These are phyloP conservation scores for Lasiodiplodia sp. DNA, from an alignment of 2,329 filamentous ascomycete genomes.

Conservation along the genomic window DNA sequence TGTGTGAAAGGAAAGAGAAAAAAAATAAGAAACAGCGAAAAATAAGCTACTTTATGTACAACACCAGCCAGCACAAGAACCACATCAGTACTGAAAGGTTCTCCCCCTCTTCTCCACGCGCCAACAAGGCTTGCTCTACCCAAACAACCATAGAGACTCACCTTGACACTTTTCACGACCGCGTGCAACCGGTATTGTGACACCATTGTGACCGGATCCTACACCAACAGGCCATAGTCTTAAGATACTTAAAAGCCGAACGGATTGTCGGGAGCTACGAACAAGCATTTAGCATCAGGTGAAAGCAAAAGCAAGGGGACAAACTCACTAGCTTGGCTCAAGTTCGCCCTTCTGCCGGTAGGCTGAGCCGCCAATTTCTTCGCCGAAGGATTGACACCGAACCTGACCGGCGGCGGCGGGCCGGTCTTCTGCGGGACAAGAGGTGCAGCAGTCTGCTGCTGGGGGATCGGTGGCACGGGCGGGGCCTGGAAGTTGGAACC, in stretches of 20 bases:
- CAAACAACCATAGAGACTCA: not conserved
- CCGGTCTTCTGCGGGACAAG: conserved; percentile 81
- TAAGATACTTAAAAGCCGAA: conserved; percentile 67
- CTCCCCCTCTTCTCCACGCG: not conserved
- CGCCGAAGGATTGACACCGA: conserved; percentile 75
- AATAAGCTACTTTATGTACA: conserved; percentile 15
- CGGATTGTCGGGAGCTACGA: conserved; percentile 72
- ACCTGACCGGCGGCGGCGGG: conserved; percentile 85
- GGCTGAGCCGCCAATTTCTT: conserved; percentile 85
- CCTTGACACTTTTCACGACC: not conserved
- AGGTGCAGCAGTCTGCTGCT: conserved; percentile 66
- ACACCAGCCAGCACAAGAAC: not conserved
- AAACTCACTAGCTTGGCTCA: conserved; percentile 93
- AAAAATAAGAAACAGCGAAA: not conserved
- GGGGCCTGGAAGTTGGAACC: conserved; percentile 52
- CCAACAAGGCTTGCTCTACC: not conserved
- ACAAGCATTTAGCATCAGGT: not conserved
- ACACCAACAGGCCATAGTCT: not conserved
- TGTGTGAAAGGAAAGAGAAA: not conserved
- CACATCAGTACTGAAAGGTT: not conserved
- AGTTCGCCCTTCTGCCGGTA: conserved; percentile 87
- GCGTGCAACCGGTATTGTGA: not conserved
- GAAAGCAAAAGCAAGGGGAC: conserved; percentile 17
- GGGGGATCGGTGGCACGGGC: conserved; percentile 64
- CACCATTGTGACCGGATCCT: not conserved